Evolutionary conservation across 2,329 filamentous ascomycete species (phyloP), one percentile per base, ranked within the genome.

Genomic region (Aureobasidium lini): DNA sequence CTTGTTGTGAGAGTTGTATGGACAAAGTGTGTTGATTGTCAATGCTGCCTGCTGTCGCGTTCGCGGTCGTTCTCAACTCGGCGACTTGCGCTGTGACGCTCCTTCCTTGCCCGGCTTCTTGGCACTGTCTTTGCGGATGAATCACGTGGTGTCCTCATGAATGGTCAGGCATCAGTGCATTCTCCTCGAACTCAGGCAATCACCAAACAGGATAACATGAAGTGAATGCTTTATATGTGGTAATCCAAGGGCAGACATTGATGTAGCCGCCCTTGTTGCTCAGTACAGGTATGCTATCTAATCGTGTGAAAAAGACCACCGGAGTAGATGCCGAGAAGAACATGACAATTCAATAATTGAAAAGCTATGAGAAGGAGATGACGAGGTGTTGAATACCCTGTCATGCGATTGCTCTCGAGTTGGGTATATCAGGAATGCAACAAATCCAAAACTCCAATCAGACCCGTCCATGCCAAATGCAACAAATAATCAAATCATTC

Each of bases 401-500:
- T 28, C 31, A 29, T 44, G 42, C 8, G 39, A 57, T 57, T 57
- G 42, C 40, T 57, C 52, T 57, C 36, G 32, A 40, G 44, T 49
- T 36, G 59, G 59, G 59, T 60, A 60, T 60, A 60, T 57, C 54
- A 57, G 43, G 32, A 15, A 57, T 48, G 43, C 36, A 29, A 44
- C n/a, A 18, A 15, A 40, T 13, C 18, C 34, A 49, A 34, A 57
- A 48, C 43, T 43, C 34, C 52, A 5, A 37, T 36, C 39, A 10
- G 10, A 46, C 34, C 44, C 28, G n/a, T 15, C 23, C 32, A 57
- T 43, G 52, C 40, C 50, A 43, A 32, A 54, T 37, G 40, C 36
- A 37, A 57, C 40, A 46, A n/a, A 18, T 28, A 28, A 40, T 29
- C 49, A 32, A 32, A 64, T 83, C 81, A 79, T 61, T 75, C 77